Evolutionary conservation across 345 rosid genomes (phyloP), one percentile per base, ranked within the genome.

Genomic region (Salix purpurea): DNA sequence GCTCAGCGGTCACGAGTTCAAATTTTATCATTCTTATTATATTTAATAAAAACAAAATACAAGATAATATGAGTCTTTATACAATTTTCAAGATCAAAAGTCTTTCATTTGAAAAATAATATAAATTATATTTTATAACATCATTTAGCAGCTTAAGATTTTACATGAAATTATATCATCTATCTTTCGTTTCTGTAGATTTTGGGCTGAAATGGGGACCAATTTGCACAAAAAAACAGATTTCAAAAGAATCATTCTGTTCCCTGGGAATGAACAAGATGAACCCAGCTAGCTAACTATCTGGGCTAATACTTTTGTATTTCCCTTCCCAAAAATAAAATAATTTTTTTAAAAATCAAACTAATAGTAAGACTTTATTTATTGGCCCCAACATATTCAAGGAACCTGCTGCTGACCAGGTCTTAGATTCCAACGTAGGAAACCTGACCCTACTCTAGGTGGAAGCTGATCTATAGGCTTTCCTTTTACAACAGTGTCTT

Each of bases 391-490:
- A 18, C 65, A 56, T 9, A 2, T 40, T 65, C 24, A 13, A 7
- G 8, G 60, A 26, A 2, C n/a, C 13, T n/a, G 21, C 23, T 6
- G 69, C 24, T 44, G 44, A 14, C 9, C 42, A 69, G 77, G 79
- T 52, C 79, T 77, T 74, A 81, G 85, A 78, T 69, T 81, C 86
- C 86, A 74, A 83, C 78, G 85, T 85, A 81, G 84, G 84, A 79
- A 74, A 9, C 58, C 13, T 85, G 84, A 73, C 79, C 62, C 83
- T 81, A 24, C 88, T 67, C 66, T 65, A 83, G 78, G 78, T 74
- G 76, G 89, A 83, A 82, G 76, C 36, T 46, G 37, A 36, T 36
- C 37, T 24, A 67, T 23, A 44, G 61, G 34, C 24, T 5, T 9
- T 0, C 28, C 66, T 62, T 23, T 23, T 24, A 62, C 66, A 62